Conservation (phyloP, 257 asterid species). For the Solanum virginianum region DNA sequence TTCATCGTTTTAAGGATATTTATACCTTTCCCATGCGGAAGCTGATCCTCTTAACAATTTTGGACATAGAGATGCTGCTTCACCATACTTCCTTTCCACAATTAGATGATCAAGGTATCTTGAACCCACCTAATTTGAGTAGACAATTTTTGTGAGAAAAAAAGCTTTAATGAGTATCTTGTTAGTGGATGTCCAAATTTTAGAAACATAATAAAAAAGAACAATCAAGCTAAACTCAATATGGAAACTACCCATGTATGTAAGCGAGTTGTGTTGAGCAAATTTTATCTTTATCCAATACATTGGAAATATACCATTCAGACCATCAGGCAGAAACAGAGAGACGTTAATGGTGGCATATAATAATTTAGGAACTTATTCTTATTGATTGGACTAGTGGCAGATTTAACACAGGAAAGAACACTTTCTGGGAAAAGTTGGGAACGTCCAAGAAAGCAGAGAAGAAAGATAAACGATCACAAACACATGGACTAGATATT, state of each 20-base stretch:
- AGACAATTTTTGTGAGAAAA: not conserved
- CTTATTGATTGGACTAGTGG: not conserved
- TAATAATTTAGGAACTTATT: not conserved
- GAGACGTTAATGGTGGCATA: not conserved
- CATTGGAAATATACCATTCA: not conserved
- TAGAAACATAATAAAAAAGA: not conserved
- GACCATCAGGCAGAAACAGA: not conserved
- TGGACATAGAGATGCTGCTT: constrained; percentile 95
- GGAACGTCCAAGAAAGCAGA: not conserved
- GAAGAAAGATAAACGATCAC: not conserved
- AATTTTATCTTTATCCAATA: not conserved
- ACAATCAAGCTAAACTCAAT: not conserved
- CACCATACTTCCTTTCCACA: constrained; percentile 89
- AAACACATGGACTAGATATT: not conserved
- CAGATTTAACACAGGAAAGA: not conserved
- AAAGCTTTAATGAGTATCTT: not conserved
- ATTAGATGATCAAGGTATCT: constrained; percentile 93
- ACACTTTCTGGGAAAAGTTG: not conserved
- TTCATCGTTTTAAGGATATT: not conserved
- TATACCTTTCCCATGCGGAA: constrained; percentile 98
- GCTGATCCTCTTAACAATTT: constrained; percentile 85
- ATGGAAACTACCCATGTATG: not conserved
- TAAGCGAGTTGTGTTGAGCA: not conserved
- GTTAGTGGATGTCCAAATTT: not conserved
- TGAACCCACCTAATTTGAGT: constrained; percentile 65